A percentile compares a stretch with the other conserved stretches of the same genome.
Evolutionary conservation across 768 basidiomycete species (phyloP).

Genomic region (Lactarius tabidus): DNA sequence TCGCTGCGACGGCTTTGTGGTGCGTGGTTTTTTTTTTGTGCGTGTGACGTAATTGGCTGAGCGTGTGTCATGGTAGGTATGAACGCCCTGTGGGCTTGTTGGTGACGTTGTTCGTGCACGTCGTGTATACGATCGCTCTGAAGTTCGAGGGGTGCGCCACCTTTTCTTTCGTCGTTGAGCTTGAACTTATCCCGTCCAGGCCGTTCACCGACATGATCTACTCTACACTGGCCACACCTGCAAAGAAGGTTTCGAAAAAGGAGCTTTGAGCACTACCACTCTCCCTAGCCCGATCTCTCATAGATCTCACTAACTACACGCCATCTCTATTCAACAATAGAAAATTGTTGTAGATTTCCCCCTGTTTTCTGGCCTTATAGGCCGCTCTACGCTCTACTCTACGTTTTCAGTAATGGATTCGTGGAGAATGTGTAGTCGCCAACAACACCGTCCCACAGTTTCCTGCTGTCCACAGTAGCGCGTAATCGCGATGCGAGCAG

Average conservation of each 20-base stretch:
- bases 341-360: not conserved
- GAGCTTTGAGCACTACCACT: constrained; percentile 27
- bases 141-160: constrained; percentile 79
- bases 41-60: not conserved
- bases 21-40: constrained; percentile 36
- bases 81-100: constrained; percentile 81
- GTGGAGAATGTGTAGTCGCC: constrained; percentile 35
- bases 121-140: constrained; percentile 81
- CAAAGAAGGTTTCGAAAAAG: constrained; percentile 28
- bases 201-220: constrained; percentile 86
- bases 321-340: constrained; percentile 12
- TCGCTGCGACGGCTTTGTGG: constrained; percentile 84
- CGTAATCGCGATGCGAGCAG: constrained; percentile 70
- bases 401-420: constrained; percentile 15
- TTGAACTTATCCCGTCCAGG: constrained; percentile 1
- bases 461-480: constrained; percentile 68
- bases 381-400: not conserved
- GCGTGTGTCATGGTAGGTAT: constrained; percentile 47
- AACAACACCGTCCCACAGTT: constrained; percentile 71
- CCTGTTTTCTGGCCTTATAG: not conserved
- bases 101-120: constrained; percentile 75
- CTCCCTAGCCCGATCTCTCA: constrained; percentile 2
- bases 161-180: not conserved
- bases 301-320: not conserved
- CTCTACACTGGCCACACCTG: constrained; percentile 43